Conservation (phyloP, 805 yeast genomes). For the Spathaspora sp. region DNA sequence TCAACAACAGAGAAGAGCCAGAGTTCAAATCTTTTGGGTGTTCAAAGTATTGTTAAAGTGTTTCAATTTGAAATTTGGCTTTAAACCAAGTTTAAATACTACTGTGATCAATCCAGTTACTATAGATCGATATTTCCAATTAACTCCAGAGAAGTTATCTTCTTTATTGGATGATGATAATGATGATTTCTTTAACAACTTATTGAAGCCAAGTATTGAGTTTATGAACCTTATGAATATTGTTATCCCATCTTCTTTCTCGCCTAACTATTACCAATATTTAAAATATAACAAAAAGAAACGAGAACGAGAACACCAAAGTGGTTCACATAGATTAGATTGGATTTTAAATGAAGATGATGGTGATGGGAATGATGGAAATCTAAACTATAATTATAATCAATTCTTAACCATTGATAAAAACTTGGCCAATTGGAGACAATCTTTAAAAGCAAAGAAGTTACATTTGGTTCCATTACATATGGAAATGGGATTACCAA, state of each 20-base stretch:
- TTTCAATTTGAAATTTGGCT: slow-evolving; percentile 42
- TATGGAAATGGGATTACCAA: slow-evolving; percentile 27
- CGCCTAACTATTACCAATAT: slow-evolving; percentile 44
- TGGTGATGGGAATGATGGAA: slow-evolving; percentile 47
- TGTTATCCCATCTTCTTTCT: slow-evolving; percentile 43
- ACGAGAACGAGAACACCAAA: slow-evolving; percentile 6
- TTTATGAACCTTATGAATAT: slow-evolving; percentile 41
- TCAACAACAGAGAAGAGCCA: slow-evolving; percentile 31
- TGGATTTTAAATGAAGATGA: slow-evolving; percentile 45
- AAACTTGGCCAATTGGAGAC: slow-evolving; percentile 39
- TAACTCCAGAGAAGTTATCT: slow-evolving; percentile 42
- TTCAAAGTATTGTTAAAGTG: slow-evolving; percentile 40
- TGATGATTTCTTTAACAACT: slow-evolving; percentile 32
- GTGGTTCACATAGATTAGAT: slow-evolving; percentile 24
- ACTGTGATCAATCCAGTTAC: slow-evolving; percentile 46
- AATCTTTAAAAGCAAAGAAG: slow-evolving; percentile 27
- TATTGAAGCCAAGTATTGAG: slow-evolving; percentile 40
- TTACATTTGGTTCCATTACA: slow-evolving; percentile 25
- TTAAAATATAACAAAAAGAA: slow-evolving; percentile 24
- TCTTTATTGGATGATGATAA: slow-evolving; percentile 25
- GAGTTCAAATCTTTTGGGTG: slow-evolving; percentile 46
- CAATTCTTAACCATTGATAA: slow-evolving; percentile 41
- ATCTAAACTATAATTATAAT: slow-evolving; percentile 40
- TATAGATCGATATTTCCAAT: slow-evolving; percentile 40
- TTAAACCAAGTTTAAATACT: slow-evolving; percentile 43